Evolutionary conservation across 495 filamentous ascomycete genomes (phyloP), one percentile per base, ranked within the genome.

Genomic region (Massariosphaeria phaeospora): DNA sequence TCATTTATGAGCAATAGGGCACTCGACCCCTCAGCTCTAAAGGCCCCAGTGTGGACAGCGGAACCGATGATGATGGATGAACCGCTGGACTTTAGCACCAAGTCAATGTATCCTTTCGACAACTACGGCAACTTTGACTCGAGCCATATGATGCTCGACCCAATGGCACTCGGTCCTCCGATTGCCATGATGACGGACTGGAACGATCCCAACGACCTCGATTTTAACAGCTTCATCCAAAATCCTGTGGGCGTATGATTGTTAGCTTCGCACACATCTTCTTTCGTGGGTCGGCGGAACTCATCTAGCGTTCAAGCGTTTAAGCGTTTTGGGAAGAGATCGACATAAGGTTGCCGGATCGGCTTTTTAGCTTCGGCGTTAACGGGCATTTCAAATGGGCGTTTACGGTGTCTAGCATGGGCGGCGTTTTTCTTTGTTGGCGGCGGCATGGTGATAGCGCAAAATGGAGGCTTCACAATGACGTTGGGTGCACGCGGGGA

Each of bases 221-320:
- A 65, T 24, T 65, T 65, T 40, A 62, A 36, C 44, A 62, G 48
- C 49, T 65, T 65, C 38, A 65, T 65, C 47, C 39, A 60, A 27
- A 61, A 58, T 58, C 56, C 41, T 13, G 55, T 63, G 11, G 48
- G 33, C 35, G 47, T 56, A 45, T 64, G 46, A 60, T 48, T 39
- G 43, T 21, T 25, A 9, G 18, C 25, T 6, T 40, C 30, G 13
- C 13, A n/a, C n/a, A n/a, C 33, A 43, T 25, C 21, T 42, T 46
- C 31, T 36, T 23, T 48, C 18, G 13, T 40, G 26, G 8, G 40
- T 41, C 12, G 36, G 27, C 48, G 30, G 52, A 41, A 23, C 23
- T 41, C n/a, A n/a, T n/a, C n/a, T n/a, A n/a, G n/a, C n/a, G n/a
- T n/a, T 62, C 31, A 41, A 57, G 59, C 59, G 59, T 63, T 63